phyloP scores from a whole-genome alignment of 1,284 basidiomycete species.

The Meripilus lineatus region DNA sequence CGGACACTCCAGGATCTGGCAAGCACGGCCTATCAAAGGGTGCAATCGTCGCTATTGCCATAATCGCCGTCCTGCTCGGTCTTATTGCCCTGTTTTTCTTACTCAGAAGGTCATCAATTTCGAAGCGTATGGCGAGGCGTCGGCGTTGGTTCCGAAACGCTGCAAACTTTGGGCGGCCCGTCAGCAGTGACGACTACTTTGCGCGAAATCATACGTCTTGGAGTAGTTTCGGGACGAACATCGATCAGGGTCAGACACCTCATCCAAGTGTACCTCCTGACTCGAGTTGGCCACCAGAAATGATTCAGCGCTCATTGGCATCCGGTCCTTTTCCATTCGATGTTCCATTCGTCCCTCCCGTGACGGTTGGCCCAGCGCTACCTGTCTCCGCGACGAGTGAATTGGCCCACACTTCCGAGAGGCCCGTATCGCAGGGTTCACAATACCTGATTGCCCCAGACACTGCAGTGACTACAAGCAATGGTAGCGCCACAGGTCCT shows the following conservation, averaged over 20 bases:
- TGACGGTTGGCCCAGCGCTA: constrained; percentile 4
- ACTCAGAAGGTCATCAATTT: constrained; percentile 12
- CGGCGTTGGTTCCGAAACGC: constrained; percentile 17
- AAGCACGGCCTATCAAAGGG: constrained; percentile 13
- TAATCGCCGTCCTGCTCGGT: constrained; percentile 7
- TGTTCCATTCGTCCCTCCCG: constrained; percentile 16
- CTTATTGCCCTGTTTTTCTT: constrained; percentile 8
- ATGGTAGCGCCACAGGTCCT: constrained; percentile 20
- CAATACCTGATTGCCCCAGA: constrained; percentile 37
- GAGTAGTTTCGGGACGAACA: constrained; percentile 43
- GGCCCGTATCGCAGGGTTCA: constrained; percentile 16
- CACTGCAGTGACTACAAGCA: constrained; percentile 12
- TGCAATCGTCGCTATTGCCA: constrained; percentile 10
- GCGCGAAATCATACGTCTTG: constrained; percentile 25
- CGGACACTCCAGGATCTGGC: constrained; percentile 1
- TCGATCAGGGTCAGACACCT: constrained; percentile 27
- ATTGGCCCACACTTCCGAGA: constrained; percentile 6
- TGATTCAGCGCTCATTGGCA: constrained; percentile 33
- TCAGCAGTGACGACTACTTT: constrained; percentile 19
- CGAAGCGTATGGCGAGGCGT: constrained; percentile 18
- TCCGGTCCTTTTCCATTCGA: constrained; percentile 18
- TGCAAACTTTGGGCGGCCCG: constrained; percentile 3
- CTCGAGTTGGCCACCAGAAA: constrained; percentile 7
- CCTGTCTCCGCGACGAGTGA: constrained; percentile 10
- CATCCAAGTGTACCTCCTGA: constrained; percentile 15